Percentiles rank a stretch among this genome's conserved stretches.
Evolutionary conservation across 148 eudicot genomes (phyloP).

Genomic region (Polygonum aviculare): DNA sequence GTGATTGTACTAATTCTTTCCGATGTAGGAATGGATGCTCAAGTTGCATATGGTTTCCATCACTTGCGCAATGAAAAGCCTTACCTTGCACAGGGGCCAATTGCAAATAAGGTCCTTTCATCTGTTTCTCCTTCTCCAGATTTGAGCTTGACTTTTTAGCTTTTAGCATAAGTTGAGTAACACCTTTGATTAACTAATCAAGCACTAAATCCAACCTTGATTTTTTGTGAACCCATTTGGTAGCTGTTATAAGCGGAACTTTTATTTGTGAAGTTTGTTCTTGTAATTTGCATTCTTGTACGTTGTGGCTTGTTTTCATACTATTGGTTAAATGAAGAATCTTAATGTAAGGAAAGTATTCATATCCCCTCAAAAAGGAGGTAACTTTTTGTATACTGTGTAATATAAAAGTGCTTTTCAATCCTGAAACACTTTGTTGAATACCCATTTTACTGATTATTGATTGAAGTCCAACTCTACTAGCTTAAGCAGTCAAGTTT

Average conservation of each 20-base stretch:
- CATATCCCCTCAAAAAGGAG: neutral
- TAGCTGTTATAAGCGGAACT: neutral
- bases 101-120: slow-evolving; percentile 65
- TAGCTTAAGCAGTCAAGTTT: neutral
- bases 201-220: neutral
- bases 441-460: neutral
- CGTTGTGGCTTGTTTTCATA: neutral
- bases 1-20: neutral
- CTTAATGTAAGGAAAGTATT: neutral
- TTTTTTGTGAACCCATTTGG: neutral
- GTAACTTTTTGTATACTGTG: neutral
- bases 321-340: neutral
- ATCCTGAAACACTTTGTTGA: neutral
- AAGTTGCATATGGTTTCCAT: slow-evolving; percentile 88
- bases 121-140: neutral
- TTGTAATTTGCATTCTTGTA: neutral
- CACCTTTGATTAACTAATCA: neutral
- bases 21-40: slow-evolving; percentile 87
- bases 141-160: neutral
- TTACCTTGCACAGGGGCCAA: slow-evolving; percentile 86
- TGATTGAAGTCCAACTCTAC: neutral
- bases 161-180: neutral
- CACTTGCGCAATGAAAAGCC: slow-evolving; percentile 85
- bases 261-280: neutral
- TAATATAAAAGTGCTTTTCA: neutral